Base-by-base conservation (phyloP, 108 stramenopile genomes). In the Discostella stelligeroides region DNA sequence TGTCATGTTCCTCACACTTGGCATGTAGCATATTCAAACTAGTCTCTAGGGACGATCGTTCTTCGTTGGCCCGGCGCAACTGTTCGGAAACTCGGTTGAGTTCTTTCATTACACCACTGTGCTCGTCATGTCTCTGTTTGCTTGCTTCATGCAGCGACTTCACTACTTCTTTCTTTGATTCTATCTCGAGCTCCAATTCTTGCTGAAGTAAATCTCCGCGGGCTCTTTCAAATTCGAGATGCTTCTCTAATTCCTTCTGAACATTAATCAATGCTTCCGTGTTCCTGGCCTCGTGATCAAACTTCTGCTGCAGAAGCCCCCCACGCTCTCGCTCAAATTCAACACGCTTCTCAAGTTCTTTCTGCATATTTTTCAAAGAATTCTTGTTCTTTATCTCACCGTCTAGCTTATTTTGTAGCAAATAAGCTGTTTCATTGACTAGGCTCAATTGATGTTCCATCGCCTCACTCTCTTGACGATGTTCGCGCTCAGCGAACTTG, bases 181-280 rank as follows among this genome's bases (percentile, higher is more conserved):
- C 23, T 1, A 10, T 51, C 23, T 29, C 60, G 24, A 29, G 38
- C 25, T 74, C 49, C 0, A 74, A 27, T 40, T 76, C 62, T 18
- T 48, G 61, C 25, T 76, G 67, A 18, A 76, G 66, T 42, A 76
- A 58, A 29, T 76, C 62, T 4, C 59, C 62, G 5, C 67, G 48
- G 40, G 68, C 75, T 13, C 55, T 23, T 48, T 76, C 75, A 14
- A 76, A 49, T 18, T 61, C 50, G 18, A 76, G 34, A 56, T 63
- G 60, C 41, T 76, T 50, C 29, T 76, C 61, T 30, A 76, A 56
- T 50, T 76, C 75, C 21, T 48, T 40, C 28, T 63, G 46, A 7
- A 57, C 40, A 48, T 56, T 20, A 20, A 41, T 50, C 17, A 75
- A 15, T 12, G 27, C 39, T 5, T 40, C 5, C 23, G 48, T 70